phyloP scores from a whole-genome alignment of 1,139 yeast genomes.

The Zygosaccharomyces sapae region DNA sequence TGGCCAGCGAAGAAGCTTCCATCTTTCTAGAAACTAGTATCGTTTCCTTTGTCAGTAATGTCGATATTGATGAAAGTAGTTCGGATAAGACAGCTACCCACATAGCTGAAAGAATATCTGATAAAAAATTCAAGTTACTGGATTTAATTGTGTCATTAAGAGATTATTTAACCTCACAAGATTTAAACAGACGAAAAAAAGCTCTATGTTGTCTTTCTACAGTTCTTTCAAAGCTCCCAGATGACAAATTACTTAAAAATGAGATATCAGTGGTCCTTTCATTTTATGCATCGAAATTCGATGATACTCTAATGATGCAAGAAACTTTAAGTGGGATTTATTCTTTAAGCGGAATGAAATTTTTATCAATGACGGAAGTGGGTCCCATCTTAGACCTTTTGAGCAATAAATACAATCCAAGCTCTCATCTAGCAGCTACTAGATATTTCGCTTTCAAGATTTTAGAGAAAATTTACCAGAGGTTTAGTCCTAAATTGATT shows the following conservation, averaged over 20 bases:
- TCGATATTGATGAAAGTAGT: slow-evolving; percentile 38
- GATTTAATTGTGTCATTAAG: slow-evolving; percentile 55
- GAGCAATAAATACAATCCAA: slow-evolving; percentile 51
- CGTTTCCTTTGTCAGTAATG: slow-evolving; percentile 43
- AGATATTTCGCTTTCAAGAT: slow-evolving; percentile 59
- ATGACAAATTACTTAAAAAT: slow-evolving; percentile 46
- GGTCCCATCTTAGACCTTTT: slow-evolving; percentile 43
- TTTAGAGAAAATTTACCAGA: slow-evolving; percentile 39
- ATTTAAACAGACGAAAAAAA: slow-evolving; percentile 38
- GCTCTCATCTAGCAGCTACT: slow-evolving; percentile 58
- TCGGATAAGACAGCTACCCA: slow-evolving; percentile 35
- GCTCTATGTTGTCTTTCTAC: slow-evolving; percentile 59
- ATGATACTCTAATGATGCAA: slow-evolving; percentile 55
- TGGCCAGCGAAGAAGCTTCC: slow-evolving; percentile 1
- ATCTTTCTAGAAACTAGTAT: slow-evolving; percentile 30
- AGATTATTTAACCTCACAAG: slow-evolving; percentile 63
- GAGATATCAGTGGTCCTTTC: slow-evolving; percentile 65
- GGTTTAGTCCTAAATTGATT: slow-evolving; percentile 20
- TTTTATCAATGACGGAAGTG: slow-evolving; percentile 38
- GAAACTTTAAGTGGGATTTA: slow-evolving; percentile 54
- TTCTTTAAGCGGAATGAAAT: slow-evolving; percentile 49
- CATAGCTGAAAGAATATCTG: slow-evolving; percentile 36
- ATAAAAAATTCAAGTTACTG: slow-evolving; percentile 44
- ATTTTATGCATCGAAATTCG: slow-evolving; percentile 62
- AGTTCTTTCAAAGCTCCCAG: slow-evolving; percentile 43